A percentile compares a stretch with the other conserved stretches of the same genome.
phyloP scores from a whole-genome alignment of 306 rosid genomes.

The Canavalia ensiformis region DNA sequence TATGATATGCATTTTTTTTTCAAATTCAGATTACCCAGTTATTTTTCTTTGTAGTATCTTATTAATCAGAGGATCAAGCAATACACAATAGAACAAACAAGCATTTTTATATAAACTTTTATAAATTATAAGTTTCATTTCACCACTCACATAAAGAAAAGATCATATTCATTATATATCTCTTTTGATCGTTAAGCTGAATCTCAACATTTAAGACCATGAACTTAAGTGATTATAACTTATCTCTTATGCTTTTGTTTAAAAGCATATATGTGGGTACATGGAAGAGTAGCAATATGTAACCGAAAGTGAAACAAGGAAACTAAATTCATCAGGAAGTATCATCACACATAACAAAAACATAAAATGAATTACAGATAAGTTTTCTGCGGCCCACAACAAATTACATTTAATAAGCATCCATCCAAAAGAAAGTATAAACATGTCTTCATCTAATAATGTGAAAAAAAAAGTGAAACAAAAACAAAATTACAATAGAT shows the following conservation, averaged over 20 bases:
- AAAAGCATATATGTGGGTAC: neutral
- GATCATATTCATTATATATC: neutral
- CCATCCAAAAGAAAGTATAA: constrained; percentile 31
- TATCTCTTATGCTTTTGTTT: neutral
- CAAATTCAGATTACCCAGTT: neutral
- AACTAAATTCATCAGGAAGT: constrained; percentile 17
- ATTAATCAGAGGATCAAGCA: neutral
- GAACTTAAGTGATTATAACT: neutral
- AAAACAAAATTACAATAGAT: too few relatives aligned
- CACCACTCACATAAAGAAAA: neutral
- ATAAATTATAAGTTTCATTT: neutral
- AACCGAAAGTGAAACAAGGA: neutral
- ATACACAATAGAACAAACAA: constrained; percentile 14
- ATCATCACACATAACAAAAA: constrained; percentile 22
- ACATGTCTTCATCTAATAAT: constrained; percentile 21
- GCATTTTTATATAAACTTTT: neutral
- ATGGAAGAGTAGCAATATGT: neutral
- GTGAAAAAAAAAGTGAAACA: neutral
- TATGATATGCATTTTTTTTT: neutral
- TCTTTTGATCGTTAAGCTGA: neutral
- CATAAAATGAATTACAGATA: constrained; percentile 25
- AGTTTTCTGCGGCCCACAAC: constrained; percentile 21
- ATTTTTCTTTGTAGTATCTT: neutral
- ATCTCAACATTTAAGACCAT: neutral
- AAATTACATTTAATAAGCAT: neutral